Conservation (phyloP, 495 filamentous ascomycete species). For the Trichocladium antarcticum region DNA sequence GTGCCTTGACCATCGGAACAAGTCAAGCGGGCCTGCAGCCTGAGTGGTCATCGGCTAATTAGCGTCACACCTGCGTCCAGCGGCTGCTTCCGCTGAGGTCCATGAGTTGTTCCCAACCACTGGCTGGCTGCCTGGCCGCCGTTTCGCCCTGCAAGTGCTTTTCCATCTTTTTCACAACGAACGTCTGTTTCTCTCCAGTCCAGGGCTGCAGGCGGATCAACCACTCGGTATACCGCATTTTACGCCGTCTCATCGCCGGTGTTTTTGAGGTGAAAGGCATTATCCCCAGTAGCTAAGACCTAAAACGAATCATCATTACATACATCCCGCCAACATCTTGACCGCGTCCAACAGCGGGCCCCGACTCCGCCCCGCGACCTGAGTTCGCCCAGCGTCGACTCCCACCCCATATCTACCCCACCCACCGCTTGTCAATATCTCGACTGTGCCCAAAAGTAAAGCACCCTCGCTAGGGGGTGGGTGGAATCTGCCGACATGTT, state of each 20-base stretch:
- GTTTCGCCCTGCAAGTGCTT: background rate
- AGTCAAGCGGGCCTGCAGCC: slow-evolving; percentile 7
- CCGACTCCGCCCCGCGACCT: background rate
- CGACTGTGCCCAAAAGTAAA: background rate
- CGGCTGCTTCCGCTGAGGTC: slow-evolving; percentile 13
- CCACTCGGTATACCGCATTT: background rate
- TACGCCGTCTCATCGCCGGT: background rate
- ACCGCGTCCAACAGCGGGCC: background rate
- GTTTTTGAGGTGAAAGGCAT: background rate
- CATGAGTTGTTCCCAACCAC: slow-evolving; percentile 1
- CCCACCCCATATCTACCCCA: background rate
- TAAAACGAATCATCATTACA: slow-evolving; percentile 12
- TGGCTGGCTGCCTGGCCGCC: slow-evolving; percentile 8
- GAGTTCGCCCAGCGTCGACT: background rate
- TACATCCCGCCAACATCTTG: slow-evolving; percentile 8
- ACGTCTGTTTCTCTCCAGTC: background rate
- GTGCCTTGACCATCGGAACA: background rate
- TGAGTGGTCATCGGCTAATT: slow-evolving; percentile 10
- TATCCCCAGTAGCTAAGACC: background rate
- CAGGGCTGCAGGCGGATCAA: background rate
- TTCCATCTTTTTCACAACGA: slow-evolving; percentile 1
- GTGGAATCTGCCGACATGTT: slow-evolving; percentile 54
- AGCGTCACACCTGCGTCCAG: slow-evolving; percentile 6
- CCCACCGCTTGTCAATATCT: background rate
- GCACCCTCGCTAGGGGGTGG: slow-evolving; percentile 16